Evolutionary conservation across 2,329 filamentous ascomycete genomes (phyloP), one percentile per base, ranked within the genome.

Genomic region (Leptodontidium sp.): DNA sequence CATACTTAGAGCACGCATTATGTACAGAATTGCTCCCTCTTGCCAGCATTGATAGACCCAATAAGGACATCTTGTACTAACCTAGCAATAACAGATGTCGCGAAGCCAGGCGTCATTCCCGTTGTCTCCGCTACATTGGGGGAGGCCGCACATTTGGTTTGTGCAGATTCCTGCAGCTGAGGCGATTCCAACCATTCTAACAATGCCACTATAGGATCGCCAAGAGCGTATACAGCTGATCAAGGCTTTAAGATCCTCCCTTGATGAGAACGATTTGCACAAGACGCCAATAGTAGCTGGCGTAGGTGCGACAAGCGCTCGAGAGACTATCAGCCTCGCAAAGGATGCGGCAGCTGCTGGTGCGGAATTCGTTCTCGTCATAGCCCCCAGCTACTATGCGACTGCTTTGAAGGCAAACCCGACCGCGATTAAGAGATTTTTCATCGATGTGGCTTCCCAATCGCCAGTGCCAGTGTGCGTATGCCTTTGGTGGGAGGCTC

Each of bases 271-370:
- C 0, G 71, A 76, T 1, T 73, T 79, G 1, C 72, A 77, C 0
- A 68, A 79, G 15, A 82, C 82, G 53, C 83, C 82, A 0, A 77
- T 84, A 2, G 80, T 84, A 2, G 83, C 82, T 3, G 83, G 83
- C 5, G 81, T 84, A 26, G 82, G 80, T 0, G 83, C 80, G 0
- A 75, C 78, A 55, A 78, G 76, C 61, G 81, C 79, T 0, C 75
- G 76, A 45, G 79, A 81, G 73, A 77, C 79, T 4, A 75, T 81
- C 11, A 72, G 74, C n/a, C 74, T 81, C 0, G 80, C 80, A 1
- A 73, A 78, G 14, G 81, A 82, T 43, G 81, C 82, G 0, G 75
- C 76, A 4, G 73, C 74, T 1, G 80, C 81, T 0, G 82, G 82
- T 0, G 81, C 82, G 47, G 14, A 32, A 55, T 35, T 35, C 32